Conservation (phyloP, 2,329 filamentous ascomycete genomes). For the Incumbomyces delicatus region DNA sequence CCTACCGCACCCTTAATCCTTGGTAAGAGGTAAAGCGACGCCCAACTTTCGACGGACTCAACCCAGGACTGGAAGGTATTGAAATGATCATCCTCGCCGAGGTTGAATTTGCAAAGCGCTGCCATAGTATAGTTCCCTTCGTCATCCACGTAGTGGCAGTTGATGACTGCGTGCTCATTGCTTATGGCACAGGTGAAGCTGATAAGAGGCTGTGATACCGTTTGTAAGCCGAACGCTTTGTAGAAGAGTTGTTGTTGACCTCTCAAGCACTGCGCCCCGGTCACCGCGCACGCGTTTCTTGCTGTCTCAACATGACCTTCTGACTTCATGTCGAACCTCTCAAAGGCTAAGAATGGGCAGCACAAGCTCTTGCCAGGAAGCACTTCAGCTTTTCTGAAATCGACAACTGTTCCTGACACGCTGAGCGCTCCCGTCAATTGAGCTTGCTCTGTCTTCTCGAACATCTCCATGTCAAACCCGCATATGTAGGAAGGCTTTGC, state of each 20-base stretch:
- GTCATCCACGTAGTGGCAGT: conserved; percentile 16
- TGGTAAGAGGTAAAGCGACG: conserved; percentile 12
- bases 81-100: conserved; percentile 12
- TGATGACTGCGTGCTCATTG: conserved; percentile 14
- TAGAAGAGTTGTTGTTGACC: conserved; percentile 15
- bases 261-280: conserved; percentile 16
- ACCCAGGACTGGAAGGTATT: conserved; percentile 16
- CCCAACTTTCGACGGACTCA: conserved; percentile 18
- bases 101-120: conserved; percentile 15
- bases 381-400: conserved; percentile 13
- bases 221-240: conserved; percentile 8
- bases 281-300: conserved; percentile 18
- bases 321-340: conserved; percentile 10
- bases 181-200: conserved; percentile 16
- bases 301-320: conserved; percentile 14
- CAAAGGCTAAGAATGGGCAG: conserved; percentile 16
- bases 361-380: conserved; percentile 11
- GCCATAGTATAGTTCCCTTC: conserved; percentile 18
- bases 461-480: conserved; percentile 13
- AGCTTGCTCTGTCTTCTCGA: conserved; percentile 12
- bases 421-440: conserved; percentile 12
- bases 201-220: conserved; percentile 12
- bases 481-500: conserved; percentile 15
- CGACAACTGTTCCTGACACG: conserved; percentile 15
- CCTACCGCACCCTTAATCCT: conserved; percentile 13